Percentiles rank a stretch among this genome's conserved stretches.
phyloP scores from a whole-genome alignment of 2,329 filamentous ascomycete species.

The Chrysosphaeria jannelii region DNA sequence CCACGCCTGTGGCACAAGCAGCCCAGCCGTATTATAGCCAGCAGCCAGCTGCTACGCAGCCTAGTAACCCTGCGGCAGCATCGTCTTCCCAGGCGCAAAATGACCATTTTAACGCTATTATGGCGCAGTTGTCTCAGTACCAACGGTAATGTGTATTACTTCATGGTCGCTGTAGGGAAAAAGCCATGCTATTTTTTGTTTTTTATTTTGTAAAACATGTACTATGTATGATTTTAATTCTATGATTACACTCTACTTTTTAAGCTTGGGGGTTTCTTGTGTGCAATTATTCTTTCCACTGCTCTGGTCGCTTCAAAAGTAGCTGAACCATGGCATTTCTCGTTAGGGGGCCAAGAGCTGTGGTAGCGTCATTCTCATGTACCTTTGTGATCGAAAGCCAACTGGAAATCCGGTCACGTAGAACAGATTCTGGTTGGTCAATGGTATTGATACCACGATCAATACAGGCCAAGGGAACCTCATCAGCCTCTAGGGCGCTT shows the following conservation, averaged over 20 bases:
- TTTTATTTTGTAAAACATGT: constrained; percentile 1
- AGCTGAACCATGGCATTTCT: no score
- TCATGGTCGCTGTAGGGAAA: background rate
- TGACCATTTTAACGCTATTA: constrained; percentile 38
- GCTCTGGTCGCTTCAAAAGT: no score
- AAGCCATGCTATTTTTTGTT: background rate
- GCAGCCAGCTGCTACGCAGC: background rate
- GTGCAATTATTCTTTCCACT: no score
- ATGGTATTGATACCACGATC: constrained; percentile 33
- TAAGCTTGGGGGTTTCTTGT: no score
- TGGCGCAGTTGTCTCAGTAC: constrained; percentile 39
- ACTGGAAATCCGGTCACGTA: constrained; percentile 15
- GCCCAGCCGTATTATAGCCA: constrained; percentile 1
- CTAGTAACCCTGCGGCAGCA: constrained; percentile 2
- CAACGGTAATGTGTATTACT: constrained; percentile 24
- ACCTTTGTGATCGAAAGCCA: constrained; percentile 18
- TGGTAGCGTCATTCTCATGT: no score
- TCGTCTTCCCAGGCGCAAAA: constrained; percentile 7
- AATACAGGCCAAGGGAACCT: constrained; percentile 38
- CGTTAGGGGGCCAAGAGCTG: no score
- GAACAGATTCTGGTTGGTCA: constrained; percentile 19
- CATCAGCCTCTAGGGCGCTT: constrained; percentile 23
- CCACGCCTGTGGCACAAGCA: background rate
- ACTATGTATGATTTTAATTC: no score
- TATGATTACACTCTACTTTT: no score